Conservation (phyloP, 2,329 filamentous ascomycete species). For the Keithomyces neogunnii region DNA sequence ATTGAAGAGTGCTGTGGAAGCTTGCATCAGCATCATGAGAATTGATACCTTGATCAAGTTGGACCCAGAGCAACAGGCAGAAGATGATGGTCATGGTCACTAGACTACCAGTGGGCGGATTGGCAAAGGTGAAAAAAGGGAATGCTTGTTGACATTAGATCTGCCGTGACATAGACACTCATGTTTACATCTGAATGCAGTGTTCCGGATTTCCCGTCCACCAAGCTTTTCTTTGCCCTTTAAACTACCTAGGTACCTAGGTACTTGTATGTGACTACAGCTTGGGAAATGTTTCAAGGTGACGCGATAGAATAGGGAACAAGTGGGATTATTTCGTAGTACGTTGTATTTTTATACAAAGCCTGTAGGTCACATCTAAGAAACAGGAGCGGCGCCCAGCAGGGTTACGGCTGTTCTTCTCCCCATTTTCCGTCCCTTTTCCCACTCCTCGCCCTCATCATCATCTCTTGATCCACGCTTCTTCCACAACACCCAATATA, state of each 20-base stretch:
- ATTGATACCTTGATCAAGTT: constrained; percentile 98
- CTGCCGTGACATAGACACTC: background rate
- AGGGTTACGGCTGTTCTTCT: constrained; percentile 8
- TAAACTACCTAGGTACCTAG: too few species aligned
- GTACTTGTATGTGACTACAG: too few species aligned
- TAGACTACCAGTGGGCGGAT: constrained; percentile 23
- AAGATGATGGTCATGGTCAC: constrained; percentile 78
- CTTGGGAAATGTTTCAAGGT: background rate
- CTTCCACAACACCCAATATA: background rate
- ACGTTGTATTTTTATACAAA: constrained; percentile 30
- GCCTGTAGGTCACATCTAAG: constrained; percentile 26
- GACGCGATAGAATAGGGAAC: background rate
- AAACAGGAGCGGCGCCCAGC: constrained; percentile 21
- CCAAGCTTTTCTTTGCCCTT: background rate
- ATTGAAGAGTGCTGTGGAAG: constrained; percentile 96
- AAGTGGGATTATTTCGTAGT: constrained; percentile 12
- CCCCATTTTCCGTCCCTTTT: background rate
- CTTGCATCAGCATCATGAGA: constrained; percentile 97
- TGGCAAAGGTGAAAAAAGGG: background rate
- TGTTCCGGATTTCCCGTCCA: background rate
- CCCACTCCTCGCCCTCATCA: background rate
- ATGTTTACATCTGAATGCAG: background rate
- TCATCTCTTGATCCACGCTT: constrained; percentile 8
- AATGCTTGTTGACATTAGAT: constrained; percentile 2
- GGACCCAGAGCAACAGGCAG: constrained; percentile 71